A percentile compares a stretch with the other conserved stretches of the same genome.
Evolutionary conservation across 495 filamentous ascomycete species (phyloP).

Genomic region (Talaromyces borbonicus): DNA sequence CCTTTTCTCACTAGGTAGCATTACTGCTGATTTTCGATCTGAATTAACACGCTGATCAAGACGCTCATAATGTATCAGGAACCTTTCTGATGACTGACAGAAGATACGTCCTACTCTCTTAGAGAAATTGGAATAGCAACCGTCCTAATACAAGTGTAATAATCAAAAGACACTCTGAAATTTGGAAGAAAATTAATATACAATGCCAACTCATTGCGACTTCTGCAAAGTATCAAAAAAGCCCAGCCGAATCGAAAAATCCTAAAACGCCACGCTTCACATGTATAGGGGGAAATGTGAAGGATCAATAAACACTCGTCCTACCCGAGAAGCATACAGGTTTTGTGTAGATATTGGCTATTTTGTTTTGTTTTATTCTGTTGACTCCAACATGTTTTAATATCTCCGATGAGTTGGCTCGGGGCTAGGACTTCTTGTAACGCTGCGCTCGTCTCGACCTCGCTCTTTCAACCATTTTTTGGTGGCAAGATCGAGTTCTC

Average conservation of each 20-base stretch:
- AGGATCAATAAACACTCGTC: not conserved
- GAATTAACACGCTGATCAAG: no score
- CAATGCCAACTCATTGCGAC: not conserved
- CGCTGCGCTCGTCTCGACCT: constrained; percentile 77
- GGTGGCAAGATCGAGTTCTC: constrained; percentile 75
- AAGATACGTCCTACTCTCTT: no score
- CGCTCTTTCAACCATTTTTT: constrained; percentile 93
- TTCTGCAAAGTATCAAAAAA: constrained; percentile 1
- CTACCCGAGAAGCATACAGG: not conserved
- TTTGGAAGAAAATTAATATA: no score
- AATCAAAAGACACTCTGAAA: no score
- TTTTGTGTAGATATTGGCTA: not conserved
- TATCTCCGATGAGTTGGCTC: constrained; percentile 64
- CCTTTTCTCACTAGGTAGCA: no score
- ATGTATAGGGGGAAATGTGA: not conserved
- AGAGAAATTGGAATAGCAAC: no score
- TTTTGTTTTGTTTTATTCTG: not conserved
- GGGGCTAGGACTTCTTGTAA: constrained; percentile 61
- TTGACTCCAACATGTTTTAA: constrained; percentile 18
- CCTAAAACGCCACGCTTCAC: constrained; percentile 6
- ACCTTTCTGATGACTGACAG: no score
- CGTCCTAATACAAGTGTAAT: not conserved
- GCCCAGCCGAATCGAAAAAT: not conserved
- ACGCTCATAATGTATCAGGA: no score
- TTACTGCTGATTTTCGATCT: no score